Base-by-base conservation (phyloP, 164 flowering plant species). In the Tetracentron sinense region DNA sequence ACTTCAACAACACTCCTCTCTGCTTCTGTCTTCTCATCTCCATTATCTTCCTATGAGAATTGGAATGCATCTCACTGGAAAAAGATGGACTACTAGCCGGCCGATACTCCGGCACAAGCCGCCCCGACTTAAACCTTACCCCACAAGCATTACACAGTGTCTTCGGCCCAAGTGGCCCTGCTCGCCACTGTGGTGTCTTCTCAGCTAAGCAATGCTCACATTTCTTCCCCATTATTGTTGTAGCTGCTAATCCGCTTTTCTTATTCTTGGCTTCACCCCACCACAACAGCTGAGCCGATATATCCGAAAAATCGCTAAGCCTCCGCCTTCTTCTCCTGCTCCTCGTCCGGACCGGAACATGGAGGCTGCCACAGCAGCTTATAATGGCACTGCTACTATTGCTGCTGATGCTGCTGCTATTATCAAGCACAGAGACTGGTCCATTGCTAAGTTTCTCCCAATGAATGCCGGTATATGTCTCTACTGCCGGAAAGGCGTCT, bases 101-200 rank as follows among this genome's bases (percentile, higher is more conserved):
- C 7, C 96, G 83, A 60, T 92, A 92, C 82, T 92, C 97, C 2
- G 94, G 85, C 75, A 86, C 79, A 0, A 92, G 81, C 65, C 97
- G 75, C 6, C 97, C 97, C 0, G 97, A 89, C 78, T 92, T 92
- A 65, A 61, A 92, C 73, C 97, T 66, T 55, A 92, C 96, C 35
- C 97, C 97, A 65, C 97, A 92, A 21, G 97, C 97, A 67, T 92
- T 92, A 61, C 97, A 92, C 0, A 92, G 85, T 0, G 96, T 92
- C 68, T 92, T 92, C 0, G 96, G 92, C 7, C 97, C 97, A 15
- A 66, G 30, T 0, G 97, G 97, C 0, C 97, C 97, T 0, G 90
- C 89, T 51, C 97, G 70, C 97, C 97, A 92, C 56, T 92, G 97
- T 6, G 97, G 97, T 11, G 97, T 92, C 71, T 82, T 84, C 69